Percentiles rank a stretch among this genome's conserved stretches.
Conservation (phyloP, 2,329 filamentous ascomycete species). For the Fusarium sacchari region DNA sequence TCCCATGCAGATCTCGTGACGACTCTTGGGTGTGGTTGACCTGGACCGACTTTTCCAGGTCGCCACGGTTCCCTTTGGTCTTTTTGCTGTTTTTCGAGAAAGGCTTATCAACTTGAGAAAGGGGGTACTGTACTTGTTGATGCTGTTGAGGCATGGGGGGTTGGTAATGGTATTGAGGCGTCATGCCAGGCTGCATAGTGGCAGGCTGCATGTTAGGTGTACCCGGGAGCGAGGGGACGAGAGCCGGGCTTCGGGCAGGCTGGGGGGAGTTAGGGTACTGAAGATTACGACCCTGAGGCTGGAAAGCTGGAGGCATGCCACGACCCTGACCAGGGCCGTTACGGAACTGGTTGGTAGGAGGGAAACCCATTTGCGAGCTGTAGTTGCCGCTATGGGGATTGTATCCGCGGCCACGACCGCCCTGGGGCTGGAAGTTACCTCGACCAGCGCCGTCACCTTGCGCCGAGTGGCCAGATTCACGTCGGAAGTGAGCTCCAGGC, state of each 20-base stretch:
- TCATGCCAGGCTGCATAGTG: slow-evolving; percentile 65
- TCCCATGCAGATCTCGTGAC: slow-evolving; percentile 48
- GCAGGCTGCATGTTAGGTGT: slow-evolving; percentile 75
- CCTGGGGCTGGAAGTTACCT: slow-evolving; percentile 62
- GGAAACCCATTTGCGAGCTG: slow-evolving; percentile 58
- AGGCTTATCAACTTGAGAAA: slow-evolving; percentile 51
- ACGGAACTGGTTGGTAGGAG: slow-evolving; percentile 56
- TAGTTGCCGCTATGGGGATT: slow-evolving; percentile 56
- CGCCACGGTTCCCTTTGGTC: slow-evolving; percentile 55
- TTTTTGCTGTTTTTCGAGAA: slow-evolving; percentile 56
- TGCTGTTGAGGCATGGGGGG: slow-evolving; percentile 67
- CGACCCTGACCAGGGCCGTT: slow-evolving; percentile 60
- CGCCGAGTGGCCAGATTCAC: slow-evolving; percentile 85
- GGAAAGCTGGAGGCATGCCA: slow-evolving; percentile 61
- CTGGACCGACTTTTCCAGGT: slow-evolving; percentile 58
- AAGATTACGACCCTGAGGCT: slow-evolving; percentile 58
- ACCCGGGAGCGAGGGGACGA: slow-evolving; percentile 72
- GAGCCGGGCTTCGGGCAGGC: slow-evolving; percentile 72
- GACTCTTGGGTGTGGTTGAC: slow-evolving; percentile 51
- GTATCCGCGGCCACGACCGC: slow-evolving; percentile 62
- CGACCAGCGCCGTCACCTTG: slow-evolving; percentile 66
- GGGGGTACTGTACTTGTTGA: slow-evolving; percentile 68
- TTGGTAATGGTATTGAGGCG: slow-evolving; percentile 71
- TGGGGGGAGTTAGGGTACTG: slow-evolving; percentile 71
- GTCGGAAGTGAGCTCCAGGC: slow-evolving; percentile 78